A percentile compares a stretch with the other conserved stretches of the same genome.
Evolutionary conservation across 495 filamentous ascomycete genomes (phyloP).

Genomic region (Penicillium turbatum): DNA sequence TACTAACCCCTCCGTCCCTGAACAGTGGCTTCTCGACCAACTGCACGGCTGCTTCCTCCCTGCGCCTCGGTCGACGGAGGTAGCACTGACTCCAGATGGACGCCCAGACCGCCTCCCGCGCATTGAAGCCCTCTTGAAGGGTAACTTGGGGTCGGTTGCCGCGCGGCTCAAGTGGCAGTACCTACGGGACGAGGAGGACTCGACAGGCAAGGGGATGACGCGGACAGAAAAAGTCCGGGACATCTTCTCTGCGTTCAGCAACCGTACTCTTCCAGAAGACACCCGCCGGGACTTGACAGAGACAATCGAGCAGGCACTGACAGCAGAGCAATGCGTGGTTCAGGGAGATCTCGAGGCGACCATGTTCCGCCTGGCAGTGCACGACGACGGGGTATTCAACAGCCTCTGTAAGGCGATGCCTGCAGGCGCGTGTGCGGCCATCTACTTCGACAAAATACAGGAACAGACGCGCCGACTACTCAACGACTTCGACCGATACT

Average conservation of each 20-base stretch:
- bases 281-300: conserved; percentile 40
- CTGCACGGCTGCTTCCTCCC: conserved; percentile 35
- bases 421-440: conserved; percentile 41
- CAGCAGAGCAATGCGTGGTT: conserved; percentile 43
- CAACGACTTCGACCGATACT: conserved; percentile 42
- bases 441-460: conserved; percentile 47
- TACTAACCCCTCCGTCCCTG: neutral
- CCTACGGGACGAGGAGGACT: conserved; percentile 23
- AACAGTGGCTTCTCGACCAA: conserved; percentile 46
- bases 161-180: conserved; percentile 38
- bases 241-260: conserved; percentile 48
- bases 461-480: conserved; percentile 36
- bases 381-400: conserved; percentile 42
- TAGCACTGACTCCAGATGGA: conserved; percentile 34
- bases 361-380: conserved; percentile 47
- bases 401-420: conserved; percentile 48
- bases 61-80: conserved; percentile 21
- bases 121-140: conserved; percentile 37
- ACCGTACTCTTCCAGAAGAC: conserved; percentile 41
- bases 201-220: conserved; percentile 27
- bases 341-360: conserved; percentile 49
- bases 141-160: conserved; percentile 36
- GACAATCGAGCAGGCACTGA: conserved; percentile 20
- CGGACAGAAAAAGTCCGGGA: conserved; percentile 43
- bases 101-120: conserved; percentile 29